These are phyloP conservation scores for Neocucurbitaria cava DNA, from an alignment of 2,329 filamentous ascomycete species.

Conservation along the genomic window DNA sequence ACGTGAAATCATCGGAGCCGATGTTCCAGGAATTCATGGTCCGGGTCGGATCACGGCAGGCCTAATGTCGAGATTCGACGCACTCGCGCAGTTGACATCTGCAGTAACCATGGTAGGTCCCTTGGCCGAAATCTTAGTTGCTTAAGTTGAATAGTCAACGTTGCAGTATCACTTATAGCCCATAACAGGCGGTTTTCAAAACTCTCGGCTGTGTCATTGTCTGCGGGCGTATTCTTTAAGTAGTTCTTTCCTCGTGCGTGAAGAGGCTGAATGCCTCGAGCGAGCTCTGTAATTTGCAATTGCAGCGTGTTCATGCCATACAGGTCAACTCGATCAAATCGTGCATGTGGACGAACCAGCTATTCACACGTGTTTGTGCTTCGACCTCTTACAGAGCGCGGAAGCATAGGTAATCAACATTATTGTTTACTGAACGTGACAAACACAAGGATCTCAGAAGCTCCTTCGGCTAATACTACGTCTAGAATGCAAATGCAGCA, in stretches of 20 bases:
- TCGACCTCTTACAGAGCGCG: background rate
- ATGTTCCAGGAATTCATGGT: slow-evolving; percentile 13
- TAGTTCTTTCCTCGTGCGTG: background rate
- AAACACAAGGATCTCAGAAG: background rate
- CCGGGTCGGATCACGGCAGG: slow-evolving; percentile 7
- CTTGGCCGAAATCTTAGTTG: background rate
- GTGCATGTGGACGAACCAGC: slow-evolving; percentile 17
- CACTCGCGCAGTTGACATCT: slow-evolving; percentile 1
- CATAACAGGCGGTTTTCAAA: slow-evolving; percentile 5
- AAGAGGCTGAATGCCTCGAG: background rate
- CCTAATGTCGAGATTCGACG: background rate
- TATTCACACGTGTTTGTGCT: slow-evolving; percentile 21
- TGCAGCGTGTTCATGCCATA: background rate
- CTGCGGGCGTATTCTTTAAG: background rate
- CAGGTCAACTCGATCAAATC: background rate
- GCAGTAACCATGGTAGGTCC: slow-evolving; percentile 2
- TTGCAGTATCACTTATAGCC: background rate
- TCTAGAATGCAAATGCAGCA: background rate
- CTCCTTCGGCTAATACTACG: background rate
- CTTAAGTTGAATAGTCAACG: background rate
- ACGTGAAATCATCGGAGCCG: slow-evolving; percentile 2
- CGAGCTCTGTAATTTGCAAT: background rate
- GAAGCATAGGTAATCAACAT: background rate
- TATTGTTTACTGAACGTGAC: background rate
- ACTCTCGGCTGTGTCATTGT: slow-evolving; percentile 3